Conservation (phyloP, 2,329 filamentous ascomycete species). For the Waltergamsia citrina region DNA sequence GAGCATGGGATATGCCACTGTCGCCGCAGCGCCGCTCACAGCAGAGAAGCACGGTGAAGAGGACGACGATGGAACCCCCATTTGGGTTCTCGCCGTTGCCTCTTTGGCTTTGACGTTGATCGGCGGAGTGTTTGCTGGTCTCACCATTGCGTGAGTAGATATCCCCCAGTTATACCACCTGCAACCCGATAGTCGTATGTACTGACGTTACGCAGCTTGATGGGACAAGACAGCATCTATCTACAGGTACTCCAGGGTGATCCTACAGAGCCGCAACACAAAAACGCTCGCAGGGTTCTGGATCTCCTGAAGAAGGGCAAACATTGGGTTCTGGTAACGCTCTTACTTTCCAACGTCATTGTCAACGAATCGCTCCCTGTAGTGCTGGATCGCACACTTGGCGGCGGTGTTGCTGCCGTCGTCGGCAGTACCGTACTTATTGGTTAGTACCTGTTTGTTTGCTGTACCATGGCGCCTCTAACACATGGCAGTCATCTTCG, state of each 20-base stretch:
- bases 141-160: slow-evolving; percentile 74
- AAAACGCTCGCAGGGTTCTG: slow-evolving; percentile 75
- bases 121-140: slow-evolving; percentile 86
- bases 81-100: slow-evolving; percentile 75
- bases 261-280: slow-evolving; percentile 73
- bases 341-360: slow-evolving; percentile 92
- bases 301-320: slow-evolving; percentile 78
- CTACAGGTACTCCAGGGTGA: slow-evolving; percentile 88
- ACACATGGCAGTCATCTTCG: slow-evolving; percentile 72
- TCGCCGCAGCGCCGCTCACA: slow-evolving; percentile 34
- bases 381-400: slow-evolving; percentile 85
- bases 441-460: slow-evolving; percentile 43
- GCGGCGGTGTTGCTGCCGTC: slow-evolving; percentile 89
- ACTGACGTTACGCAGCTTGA: slow-evolving; percentile 29
- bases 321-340: slow-evolving; percentile 94
- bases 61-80: slow-evolving; percentile 46
- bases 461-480: slow-evolving; percentile 2
- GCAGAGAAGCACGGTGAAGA: slow-evolving; percentile 23
- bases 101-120: slow-evolving; percentile 75
- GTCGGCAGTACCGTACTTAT: slow-evolving; percentile 89
- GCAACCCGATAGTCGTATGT: background rate
- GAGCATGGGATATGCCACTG: slow-evolving; percentile 37
- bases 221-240: slow-evolving; percentile 87
- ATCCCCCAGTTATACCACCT: background rate
- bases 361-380: slow-evolving; percentile 96